Evolutionary conservation across 1,139 yeast genomes (phyloP).

Genomic region (Magnusiomyces sp.): DNA sequence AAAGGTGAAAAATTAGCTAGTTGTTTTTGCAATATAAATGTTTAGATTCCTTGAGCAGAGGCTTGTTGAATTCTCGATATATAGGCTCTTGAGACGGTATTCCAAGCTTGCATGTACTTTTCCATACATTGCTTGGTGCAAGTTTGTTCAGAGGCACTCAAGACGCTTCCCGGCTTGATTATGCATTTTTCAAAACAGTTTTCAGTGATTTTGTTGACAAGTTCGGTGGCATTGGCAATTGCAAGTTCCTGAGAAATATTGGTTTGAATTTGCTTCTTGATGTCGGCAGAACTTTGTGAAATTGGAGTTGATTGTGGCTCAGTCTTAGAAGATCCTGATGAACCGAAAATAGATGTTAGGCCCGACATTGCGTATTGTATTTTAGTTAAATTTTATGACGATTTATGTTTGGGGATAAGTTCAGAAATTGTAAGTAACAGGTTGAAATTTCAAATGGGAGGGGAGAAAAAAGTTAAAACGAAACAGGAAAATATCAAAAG

Average conservation of each 20-base stretch:
- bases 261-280: constrained; percentile 56
- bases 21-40: not conserved
- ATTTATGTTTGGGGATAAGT: constrained; percentile 32
- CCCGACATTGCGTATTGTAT: constrained; percentile 30
- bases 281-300: constrained; percentile 26
- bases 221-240: constrained; percentile 78
- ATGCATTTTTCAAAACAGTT: constrained; percentile 81
- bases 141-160: constrained; percentile 38
- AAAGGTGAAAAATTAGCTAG: too few species aligned
- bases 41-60: constrained; percentile 10
- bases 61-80: constrained; percentile 62
- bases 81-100: constrained; percentile 67
- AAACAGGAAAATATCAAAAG: too few species aligned
- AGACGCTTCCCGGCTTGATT: constrained; percentile 43
- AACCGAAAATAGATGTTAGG: constrained; percentile 37
- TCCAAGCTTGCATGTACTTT: constrained; percentile 90
- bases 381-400: constrained; percentile 29
- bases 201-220: constrained; percentile 79
- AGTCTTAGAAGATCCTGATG: constrained; percentile 22
- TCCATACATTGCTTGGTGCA: constrained; percentile 75
- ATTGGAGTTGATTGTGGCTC: constrained; percentile 30
- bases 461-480: too few species aligned
- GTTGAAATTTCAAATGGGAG: too few species aligned
- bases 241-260: constrained; percentile 80
- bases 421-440: constrained; percentile 14